phyloP scores from a whole-genome alignment of 2,329 filamentous ascomycete species.

The Penicillium expansum region DNA sequence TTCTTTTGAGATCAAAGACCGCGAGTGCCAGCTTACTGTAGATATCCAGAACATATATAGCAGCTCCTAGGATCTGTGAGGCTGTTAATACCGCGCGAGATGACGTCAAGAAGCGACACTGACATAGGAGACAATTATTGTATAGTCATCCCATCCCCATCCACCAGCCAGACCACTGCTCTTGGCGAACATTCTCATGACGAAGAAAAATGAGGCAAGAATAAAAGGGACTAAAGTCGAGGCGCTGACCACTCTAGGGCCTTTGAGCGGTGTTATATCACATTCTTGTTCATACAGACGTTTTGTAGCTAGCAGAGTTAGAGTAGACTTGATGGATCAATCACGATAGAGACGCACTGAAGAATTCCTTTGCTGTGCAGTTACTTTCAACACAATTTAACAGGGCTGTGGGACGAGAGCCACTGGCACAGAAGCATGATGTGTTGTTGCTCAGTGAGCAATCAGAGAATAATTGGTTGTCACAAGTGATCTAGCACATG shows the following conservation, averaged over 20 bases:
- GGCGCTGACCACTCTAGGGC: not conserved
- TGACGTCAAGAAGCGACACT: not conserved
- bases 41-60: conserved; percentile 10
- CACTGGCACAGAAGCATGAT: conserved; percentile 14
- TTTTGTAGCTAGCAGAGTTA: conserved; percentile 12
- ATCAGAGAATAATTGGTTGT: conserved; percentile 7
- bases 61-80: conserved; percentile 7
- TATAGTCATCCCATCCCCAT: conserved; percentile 23
- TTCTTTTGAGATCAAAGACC: not conserved
- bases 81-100: not conserved
- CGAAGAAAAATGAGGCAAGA: conserved; percentile 17
- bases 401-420: not conserved
- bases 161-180: conserved; percentile 14
- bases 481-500: conserved; percentile 2
- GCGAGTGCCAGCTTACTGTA: conserved; percentile 4
- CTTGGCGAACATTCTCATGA: conserved; percentile 16
- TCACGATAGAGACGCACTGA: conserved; percentile 10
- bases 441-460: conserved; percentile 11
- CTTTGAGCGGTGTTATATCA: conserved; percentile 8
- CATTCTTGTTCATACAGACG: conserved; percentile 14
- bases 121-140: conserved; percentile 20
- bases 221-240: conserved; percentile 17
- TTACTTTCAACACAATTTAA: conserved; percentile 10
- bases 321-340: not conserved
- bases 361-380: conserved; percentile 16